Conservation (phyloP, 2,329 filamentous ascomycete genomes). For the Aureobasidium melanogenum region DNA sequence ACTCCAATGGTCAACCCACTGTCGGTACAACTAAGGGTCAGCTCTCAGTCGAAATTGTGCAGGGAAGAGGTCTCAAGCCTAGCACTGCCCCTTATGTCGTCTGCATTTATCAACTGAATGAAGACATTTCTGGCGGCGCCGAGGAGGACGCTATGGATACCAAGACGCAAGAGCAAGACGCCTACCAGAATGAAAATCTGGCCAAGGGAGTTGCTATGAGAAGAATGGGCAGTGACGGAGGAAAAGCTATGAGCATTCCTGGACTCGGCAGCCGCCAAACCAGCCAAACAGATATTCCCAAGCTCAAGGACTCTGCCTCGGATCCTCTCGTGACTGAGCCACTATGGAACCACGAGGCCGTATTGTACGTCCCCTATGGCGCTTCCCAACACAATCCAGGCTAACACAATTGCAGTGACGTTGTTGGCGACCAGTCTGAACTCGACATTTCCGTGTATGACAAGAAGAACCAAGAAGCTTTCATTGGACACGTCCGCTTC, state of each 20-base stretch:
- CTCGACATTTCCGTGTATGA: conserved; percentile 94
- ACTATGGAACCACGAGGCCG: conserved; percentile 89
- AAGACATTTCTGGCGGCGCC: conserved; percentile 86
- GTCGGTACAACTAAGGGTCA: conserved; percentile 73
- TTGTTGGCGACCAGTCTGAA: conserved; percentile 81
- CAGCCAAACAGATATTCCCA: conserved; percentile 79
- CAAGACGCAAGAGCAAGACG: conserved; percentile 11
- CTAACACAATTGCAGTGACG: conserved; percentile 56
- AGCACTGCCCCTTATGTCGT: conserved; percentile 91
- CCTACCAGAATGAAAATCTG: conserved; percentile 48
- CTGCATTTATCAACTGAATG: conserved; percentile 91
- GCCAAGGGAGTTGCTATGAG: conserved; percentile 42
- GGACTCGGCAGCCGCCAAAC: conserved; percentile 88
- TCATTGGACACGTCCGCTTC: conserved; percentile 83
- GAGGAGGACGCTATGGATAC: conserved; percentile 47
- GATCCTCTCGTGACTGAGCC: conserved; percentile 69
- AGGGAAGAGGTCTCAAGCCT: conserved; percentile 72
- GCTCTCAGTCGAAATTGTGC: conserved; percentile 77
- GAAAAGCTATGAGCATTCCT: conserved; percentile 84
- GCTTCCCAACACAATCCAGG: neutral
- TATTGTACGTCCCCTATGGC: conserved; percentile 61
- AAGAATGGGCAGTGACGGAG: conserved; percentile 65
- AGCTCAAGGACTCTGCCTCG: conserved; percentile 48
- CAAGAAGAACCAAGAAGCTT: conserved; percentile 73
- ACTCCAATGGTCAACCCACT: conserved; percentile 36